Percentiles rank a stretch among this genome's conserved stretches.
phyloP scores from a whole-genome alignment of 2,329 filamentous ascomycete species.

The Coniochaeta pulveracea region DNA sequence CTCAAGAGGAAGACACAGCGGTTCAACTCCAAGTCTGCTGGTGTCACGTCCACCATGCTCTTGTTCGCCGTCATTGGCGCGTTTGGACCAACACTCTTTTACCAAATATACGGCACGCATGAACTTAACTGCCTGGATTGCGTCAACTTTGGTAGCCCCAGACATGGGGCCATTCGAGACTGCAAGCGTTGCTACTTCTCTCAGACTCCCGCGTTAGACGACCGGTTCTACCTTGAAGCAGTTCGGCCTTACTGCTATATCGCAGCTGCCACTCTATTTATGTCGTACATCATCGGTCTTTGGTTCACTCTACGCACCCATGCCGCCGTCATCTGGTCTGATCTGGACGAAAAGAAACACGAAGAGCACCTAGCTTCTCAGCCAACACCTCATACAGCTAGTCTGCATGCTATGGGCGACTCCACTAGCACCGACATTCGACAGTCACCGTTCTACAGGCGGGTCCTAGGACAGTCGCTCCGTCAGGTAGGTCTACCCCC shows the following conservation, averaged over 20 bases:
- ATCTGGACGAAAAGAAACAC: constrained; percentile 65
- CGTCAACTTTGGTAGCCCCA: constrained; percentile 31
- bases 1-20: constrained; percentile 96
- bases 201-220: constrained; percentile 71
- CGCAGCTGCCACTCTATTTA: constrained; percentile 72
- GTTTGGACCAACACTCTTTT: constrained; percentile 93
- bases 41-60: constrained; percentile 95
- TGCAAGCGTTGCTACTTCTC: constrained; percentile 92
- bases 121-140: constrained; percentile 76
- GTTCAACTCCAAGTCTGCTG: constrained; percentile 93
- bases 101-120: constrained; percentile 96
- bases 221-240: constrained; percentile 81
- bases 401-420: constrained; percentile 25
- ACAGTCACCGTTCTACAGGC: constrained; percentile 83
- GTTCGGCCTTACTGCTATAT: constrained; percentile 92
- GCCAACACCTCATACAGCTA: constrained; percentile 21
- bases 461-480: constrained; percentile 82
- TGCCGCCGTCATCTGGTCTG: constrained; percentile 94
- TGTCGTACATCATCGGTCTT: constrained; percentile 86
- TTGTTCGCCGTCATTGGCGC: constrained; percentile 92
- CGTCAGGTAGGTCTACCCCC: constrained; percentile 64
- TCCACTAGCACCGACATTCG: constrained; percentile 58
- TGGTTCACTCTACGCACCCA: constrained; percentile 95
- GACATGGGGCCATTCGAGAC: constrained; percentile 43
- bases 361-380: constrained; percentile 31